phyloP scores from a whole-genome alignment of 345 rosid species.

The Pistacia vera region DNA sequence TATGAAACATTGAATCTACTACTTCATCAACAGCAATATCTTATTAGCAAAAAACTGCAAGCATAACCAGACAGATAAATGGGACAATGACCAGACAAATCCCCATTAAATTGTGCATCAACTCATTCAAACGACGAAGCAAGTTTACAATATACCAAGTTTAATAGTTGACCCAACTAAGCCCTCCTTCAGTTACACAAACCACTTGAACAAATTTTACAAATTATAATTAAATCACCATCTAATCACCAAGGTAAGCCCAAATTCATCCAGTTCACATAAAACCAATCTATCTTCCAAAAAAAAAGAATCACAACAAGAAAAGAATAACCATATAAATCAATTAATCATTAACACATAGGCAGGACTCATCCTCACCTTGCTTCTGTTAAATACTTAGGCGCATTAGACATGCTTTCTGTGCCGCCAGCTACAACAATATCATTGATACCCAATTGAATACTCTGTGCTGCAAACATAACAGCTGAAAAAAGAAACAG shows the following conservation, averaged over 20 bases:
- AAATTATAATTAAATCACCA: not conserved
- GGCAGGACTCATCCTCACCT: constrained; percentile 43
- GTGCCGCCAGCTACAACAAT: constrained; percentile 95
- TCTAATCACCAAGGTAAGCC: constrained; percentile 2
- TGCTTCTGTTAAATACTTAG: constrained; percentile 85
- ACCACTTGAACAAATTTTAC: not conserved
- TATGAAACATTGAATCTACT: not conserved
- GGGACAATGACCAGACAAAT: not conserved
- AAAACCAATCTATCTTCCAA: not conserved
- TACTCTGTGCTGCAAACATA: constrained; percentile 85
- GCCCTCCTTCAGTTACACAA: constrained; percentile 2
- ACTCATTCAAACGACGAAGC: not conserved
- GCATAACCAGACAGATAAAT: not conserved
- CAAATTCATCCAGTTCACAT: not conserved
- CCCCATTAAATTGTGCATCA: not conserved
- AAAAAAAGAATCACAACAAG: not conserved
- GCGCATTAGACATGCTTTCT: constrained; percentile 98
- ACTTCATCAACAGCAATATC: not conserved
- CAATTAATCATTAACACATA: not conserved
- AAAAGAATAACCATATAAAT: not conserved
- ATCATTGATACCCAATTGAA: constrained; percentile 79
- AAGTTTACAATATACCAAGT: constrained; percentile 1
- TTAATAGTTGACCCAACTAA: not conserved
- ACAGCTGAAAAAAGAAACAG: constrained; percentile 50
- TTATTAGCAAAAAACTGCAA: not conserved